Percentiles rank a stretch among this genome's conserved stretches.
phyloP scores from a whole-genome alignment of 352 stramenopile species.

The Globisporangium radiosum region DNA sequence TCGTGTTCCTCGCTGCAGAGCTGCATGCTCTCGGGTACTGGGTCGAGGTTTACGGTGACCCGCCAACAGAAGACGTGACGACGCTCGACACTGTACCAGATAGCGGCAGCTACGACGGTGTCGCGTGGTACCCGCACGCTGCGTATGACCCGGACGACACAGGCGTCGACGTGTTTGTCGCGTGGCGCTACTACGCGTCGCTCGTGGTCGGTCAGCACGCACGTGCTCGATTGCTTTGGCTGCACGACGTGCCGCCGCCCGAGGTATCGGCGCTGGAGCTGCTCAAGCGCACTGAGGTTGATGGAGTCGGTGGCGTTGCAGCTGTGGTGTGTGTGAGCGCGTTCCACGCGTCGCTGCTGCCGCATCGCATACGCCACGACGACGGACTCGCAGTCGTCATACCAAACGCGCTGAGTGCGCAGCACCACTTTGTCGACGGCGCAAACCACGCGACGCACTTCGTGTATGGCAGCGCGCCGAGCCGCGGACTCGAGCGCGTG shows the following conservation, averaged over 20 bases:
- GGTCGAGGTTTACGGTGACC: constrained; percentile 85
- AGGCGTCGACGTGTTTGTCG: constrained; percentile 83
- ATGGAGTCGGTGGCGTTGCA: constrained; percentile 17
- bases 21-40: constrained; percentile 74
- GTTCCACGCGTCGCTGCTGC: constrained; percentile 68
- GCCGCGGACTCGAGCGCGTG: constrained; percentile 61
- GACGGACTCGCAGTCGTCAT: constrained; percentile 42
- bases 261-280: constrained; percentile 17
- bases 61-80: constrained; percentile 34
- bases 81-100: constrained; percentile 7
- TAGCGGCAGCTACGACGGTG: constrained; percentile 18
- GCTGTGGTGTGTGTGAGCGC: constrained; percentile 77
- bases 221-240: constrained; percentile 58
- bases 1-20: constrained; percentile 82
- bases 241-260: constrained; percentile 65
- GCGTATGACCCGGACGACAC: constrained; percentile 54
- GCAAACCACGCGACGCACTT: constrained; percentile 56
- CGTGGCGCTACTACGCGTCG: constrained; percentile 88
- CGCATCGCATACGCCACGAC: constrained; percentile 19
- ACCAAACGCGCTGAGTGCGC: constrained; percentile 70
- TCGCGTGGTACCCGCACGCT: constrained; percentile 72
- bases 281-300: too few species aligned
- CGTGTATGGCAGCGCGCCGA: constrained; percentile 85
- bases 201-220: constrained; percentile 38
- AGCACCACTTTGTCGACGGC: constrained; percentile 57